A percentile compares a stretch with the other conserved stretches of the same genome.
phyloP scores from a whole-genome alignment of 768 basidiomycete species.

The Pleurotus platypus region DNA sequence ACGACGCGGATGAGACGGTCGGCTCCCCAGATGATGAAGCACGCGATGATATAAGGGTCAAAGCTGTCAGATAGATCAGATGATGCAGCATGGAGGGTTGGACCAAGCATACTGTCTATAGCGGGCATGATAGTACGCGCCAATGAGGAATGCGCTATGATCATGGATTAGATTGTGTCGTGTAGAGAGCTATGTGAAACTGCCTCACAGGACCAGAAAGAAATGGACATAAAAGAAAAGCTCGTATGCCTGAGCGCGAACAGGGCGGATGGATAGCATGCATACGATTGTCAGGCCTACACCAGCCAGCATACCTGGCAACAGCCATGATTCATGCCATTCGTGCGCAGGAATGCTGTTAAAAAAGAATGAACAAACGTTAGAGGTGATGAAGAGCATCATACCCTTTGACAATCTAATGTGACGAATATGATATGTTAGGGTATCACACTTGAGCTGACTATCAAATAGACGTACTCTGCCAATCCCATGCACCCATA shows the following conservation, averaged over 20 bases:
- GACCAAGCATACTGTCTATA: not conserved
- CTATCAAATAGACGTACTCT: not conserved
- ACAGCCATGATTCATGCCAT: slow-evolving; percentile 18
- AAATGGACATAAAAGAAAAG: slow-evolving; percentile 39
- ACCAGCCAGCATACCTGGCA: slow-evolving; percentile 28
- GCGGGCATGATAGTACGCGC: slow-evolving; percentile 7
- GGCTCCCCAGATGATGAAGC: slow-evolving; percentile 37
- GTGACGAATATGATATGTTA: not conserved
- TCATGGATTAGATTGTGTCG: not conserved
- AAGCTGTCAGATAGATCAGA: slow-evolving; percentile 14
- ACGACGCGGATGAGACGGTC: slow-evolving; percentile 36
- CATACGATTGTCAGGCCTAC: slow-evolving; percentile 26
- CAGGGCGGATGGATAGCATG: slow-evolving; percentile 31
- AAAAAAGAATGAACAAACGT: not conserved
- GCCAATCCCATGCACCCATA: slow-evolving; percentile 4
- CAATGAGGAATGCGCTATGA: slow-evolving; percentile 6
- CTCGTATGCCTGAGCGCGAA: slow-evolving; percentile 34
- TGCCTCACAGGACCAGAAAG: slow-evolving; percentile 31
- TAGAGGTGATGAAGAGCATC: not conserved
- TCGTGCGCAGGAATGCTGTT: not conserved
- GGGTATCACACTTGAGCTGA: too few relatives aligned
- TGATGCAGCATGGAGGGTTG: not conserved
- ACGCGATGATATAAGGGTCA: slow-evolving; percentile 30
- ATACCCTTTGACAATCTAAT: slow-evolving; percentile 4
- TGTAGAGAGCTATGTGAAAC: not conserved